Evolutionary conservation across 2,329 filamentous ascomycete species (phyloP), one percentile per base, ranked within the genome.

Genomic region (Aspergillus uvarum): DNA sequence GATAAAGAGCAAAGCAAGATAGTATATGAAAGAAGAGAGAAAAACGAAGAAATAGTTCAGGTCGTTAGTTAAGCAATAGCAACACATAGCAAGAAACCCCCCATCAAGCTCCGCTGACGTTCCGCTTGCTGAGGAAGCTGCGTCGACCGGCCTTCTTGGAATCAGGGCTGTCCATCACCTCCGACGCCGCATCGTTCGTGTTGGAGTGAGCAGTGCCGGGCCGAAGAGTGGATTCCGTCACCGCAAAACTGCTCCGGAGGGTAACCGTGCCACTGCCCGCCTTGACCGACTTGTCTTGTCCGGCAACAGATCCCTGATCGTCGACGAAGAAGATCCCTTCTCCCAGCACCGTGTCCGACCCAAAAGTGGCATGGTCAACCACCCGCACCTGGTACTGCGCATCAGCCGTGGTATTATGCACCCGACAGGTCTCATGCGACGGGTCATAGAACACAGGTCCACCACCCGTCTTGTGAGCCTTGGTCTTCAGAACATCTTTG

Each of bases 251-350:
- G 72, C 89, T 95, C 79, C 87, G 89, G 51, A 97, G 74, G 0
- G 86, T 81, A 1, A 97, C 88, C 1, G 78, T 83, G 24, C 92
- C 92, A 38, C 79, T 82, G 12, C 94, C 94, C 26, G 93, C 87
- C 35, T 80, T 84, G 55, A 99, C 77, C 47, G 86, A 81, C 80
- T 94, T 95, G 67, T 94, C 89, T 32, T 83, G 80, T 11, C 85
- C 85, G 1, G 82, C 79, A 2, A 86, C 85, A 1, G 82, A 85
- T 8, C 83, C 82, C 65, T 86, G 83, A 72, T 99, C 94, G 65
- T 94, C 92, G n/a, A 99, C 86, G 72, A 96, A 93, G 79, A 96
- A 96, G n/a, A 89, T 74, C 5, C 86, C 86, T 71, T 98, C 93
- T 56, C 95, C 95, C 0, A 99, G 83, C 60, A 89, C 85, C 58